phyloP scores from a whole-genome alignment of 768 basidiomycete genomes.

The Trametes meyenii region DNA sequence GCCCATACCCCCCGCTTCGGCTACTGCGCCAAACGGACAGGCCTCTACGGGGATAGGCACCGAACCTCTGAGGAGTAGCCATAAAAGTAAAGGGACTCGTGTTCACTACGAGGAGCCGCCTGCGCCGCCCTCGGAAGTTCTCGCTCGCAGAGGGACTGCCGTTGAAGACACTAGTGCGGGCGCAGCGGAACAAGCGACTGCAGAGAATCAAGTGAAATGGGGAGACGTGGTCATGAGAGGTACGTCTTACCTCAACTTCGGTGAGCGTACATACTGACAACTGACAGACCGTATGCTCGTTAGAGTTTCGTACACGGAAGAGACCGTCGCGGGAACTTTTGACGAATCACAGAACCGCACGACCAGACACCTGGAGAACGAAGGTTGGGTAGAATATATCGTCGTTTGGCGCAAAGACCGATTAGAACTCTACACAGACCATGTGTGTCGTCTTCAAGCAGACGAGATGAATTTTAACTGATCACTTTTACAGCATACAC shows the following conservation, averaged over 20 bases:
- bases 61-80: neutral
- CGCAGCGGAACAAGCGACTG: slow-evolving; percentile 41
- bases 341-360: slow-evolving; percentile 71
- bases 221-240: slow-evolving; percentile 77
- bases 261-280: slow-evolving; percentile 2
- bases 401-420: slow-evolving; percentile 81
- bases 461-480: slow-evolving; percentile 36
- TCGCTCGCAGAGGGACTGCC: slow-evolving; percentile 59
- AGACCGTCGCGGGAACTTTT: slow-evolving; percentile 52
- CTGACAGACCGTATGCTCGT: slow-evolving; percentile 87
- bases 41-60: neutral
- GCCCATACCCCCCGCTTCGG: neutral
- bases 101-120: slow-evolving; percentile 41
- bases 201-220: slow-evolving; percentile 32
- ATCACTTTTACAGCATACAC: slow-evolving; percentile 47
- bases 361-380: slow-evolving; percentile 59
- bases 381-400: slow-evolving; percentile 80
- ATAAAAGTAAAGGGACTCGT: slow-evolving; percentile 30
- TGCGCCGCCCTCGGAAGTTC: slow-evolving; percentile 64
- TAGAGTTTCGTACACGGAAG: slow-evolving; percentile 66
- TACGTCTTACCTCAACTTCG: slow-evolving; percentile 35
- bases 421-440: slow-evolving; percentile 84
- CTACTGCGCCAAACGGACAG: neutral
- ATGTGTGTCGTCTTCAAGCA: slow-evolving; percentile 70
- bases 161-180: slow-evolving; percentile 68